These are phyloP conservation scores for Penicillium crystallinum DNA, from an alignment of 495 filamentous ascomycete species.

Conservation along the genomic window DNA sequence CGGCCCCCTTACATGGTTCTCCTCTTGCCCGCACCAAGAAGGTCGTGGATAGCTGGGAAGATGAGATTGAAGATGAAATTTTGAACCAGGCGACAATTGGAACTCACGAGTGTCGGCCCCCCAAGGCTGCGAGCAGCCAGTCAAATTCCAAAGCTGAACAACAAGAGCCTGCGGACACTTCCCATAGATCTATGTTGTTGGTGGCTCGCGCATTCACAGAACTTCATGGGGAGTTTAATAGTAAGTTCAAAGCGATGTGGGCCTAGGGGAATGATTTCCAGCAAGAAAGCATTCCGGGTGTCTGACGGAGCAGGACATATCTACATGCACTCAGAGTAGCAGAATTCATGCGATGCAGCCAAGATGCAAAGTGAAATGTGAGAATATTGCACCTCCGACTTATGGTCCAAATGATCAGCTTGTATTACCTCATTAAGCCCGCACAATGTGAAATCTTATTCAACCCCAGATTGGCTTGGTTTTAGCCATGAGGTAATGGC, in stretches of 20 bases:
- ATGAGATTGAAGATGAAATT: not conserved
- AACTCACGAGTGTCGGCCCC: too few relatives aligned
- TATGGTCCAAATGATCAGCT: too few relatives aligned
- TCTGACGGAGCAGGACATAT: too few relatives aligned
- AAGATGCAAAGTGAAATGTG: too few relatives aligned
- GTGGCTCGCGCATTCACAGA: conserved; percentile 44
- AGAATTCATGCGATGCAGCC: too few relatives aligned
- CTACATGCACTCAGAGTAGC: too few relatives aligned
- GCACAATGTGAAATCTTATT: too few relatives aligned
- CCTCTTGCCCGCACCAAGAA: not conserved
- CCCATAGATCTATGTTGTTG: conserved; percentile 36
- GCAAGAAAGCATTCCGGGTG: too few relatives aligned
- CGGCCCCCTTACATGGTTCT: not conserved
- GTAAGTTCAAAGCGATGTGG: conserved; percentile 59
- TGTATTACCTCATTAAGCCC: too few relatives aligned
- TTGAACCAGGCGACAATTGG: not conserved
- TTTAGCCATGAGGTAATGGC: not conserved
- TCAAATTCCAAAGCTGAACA: not conserved
- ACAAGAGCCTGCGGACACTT: not conserved
- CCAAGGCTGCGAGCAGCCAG: not conserved
- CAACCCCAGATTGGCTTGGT: not conserved
- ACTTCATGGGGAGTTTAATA: conserved; percentile 57
- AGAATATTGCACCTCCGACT: too few relatives aligned
- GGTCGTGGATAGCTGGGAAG: conserved; percentile 1
- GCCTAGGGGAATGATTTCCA: conserved; percentile 11